Base-by-base conservation (phyloP, 2,329 filamentous ascomycete species). In the Arthrobotrys conoides region DNA sequence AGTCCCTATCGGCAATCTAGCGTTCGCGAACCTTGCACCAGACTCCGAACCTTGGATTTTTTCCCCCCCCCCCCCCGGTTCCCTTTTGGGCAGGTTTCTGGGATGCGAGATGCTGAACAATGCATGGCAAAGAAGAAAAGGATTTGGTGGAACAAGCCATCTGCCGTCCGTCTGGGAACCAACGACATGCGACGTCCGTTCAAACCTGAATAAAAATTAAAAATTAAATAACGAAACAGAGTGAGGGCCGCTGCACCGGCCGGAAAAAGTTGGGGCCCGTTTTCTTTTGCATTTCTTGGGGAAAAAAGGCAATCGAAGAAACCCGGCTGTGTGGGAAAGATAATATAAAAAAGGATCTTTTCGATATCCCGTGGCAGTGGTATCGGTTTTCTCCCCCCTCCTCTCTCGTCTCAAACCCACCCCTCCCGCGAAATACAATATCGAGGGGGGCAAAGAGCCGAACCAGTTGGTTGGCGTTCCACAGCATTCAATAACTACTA, bases 1-100 rank as follows among this genome's bases (percentile, higher is more conserved):
- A 78, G 63, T 78, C 46, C 67, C 75, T 72, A 78, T 78, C 75
- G 75, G 75, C 75, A 78, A 78, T 78, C 75, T 78, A 78, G 75
- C 75, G 75, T 78, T 72, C 63, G 75, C 75, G 75, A 78, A 72
- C 63, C 48, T 51, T 51, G 48, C 48, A 51, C 48, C 48, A 51
- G 48, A 51, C 46, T 49, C 46, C 75, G 75, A 78, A 72, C 63
- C 63, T 68, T 78, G 75, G 75, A 49, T 59, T 78, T 72, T 69
- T 78, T 78, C 72, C 63, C 63, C 68, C 68, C 12, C 72, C 72
- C 72, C 63, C 63, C 68, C 68, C 12, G 73, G 41, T 61, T 72
- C 75, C 68, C 51, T 30, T 78, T 78, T 36, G 46, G 75, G 75
- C 48, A 72, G 63, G 49, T 75, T 78, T 78, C 63, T 68, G 55